These are phyloP conservation scores for Colletotrichum sp. DNA, from an alignment of 2,329 filamentous ascomycete species.

Conservation along the genomic window DNA sequence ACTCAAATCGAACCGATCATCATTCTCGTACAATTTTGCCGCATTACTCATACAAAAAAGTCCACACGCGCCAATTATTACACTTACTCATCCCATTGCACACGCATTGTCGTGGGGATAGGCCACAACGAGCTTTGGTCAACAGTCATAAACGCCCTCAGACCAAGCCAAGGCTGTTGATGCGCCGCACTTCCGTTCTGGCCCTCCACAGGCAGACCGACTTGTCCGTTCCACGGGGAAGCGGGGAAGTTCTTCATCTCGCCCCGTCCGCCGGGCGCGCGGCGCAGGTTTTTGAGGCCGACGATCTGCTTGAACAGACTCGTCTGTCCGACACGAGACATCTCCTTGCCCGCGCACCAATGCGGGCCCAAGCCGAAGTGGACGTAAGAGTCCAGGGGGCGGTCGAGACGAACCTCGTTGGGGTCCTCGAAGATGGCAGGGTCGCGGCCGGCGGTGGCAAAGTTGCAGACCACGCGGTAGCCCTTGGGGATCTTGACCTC, in stretches of 20 bases:
- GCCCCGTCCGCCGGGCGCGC: slow-evolving; percentile 26
- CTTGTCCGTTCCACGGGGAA: slow-evolving; percentile 24
- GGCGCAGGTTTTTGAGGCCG: slow-evolving; percentile 26
- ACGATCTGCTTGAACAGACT: slow-evolving; percentile 28
- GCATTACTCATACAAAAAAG: background rate
- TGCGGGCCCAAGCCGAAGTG: slow-evolving; percentile 58
- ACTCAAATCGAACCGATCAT: background rate
- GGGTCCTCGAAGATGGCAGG: slow-evolving; percentile 54
- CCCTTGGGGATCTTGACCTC: slow-evolving; percentile 33
- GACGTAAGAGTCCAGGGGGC: slow-evolving; percentile 55
- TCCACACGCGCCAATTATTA: background rate
- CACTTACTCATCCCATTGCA: slow-evolving; percentile 25
- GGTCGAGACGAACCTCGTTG: slow-evolving; percentile 52
- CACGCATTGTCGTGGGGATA: slow-evolving; percentile 26
- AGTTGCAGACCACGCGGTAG: slow-evolving; percentile 56
- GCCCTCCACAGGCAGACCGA: slow-evolving; percentile 5
- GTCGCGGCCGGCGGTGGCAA: slow-evolving; percentile 53
- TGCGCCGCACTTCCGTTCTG: slow-evolving; percentile 1
- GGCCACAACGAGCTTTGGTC: slow-evolving; percentile 29
- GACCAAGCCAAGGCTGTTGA: slow-evolving; percentile 22
- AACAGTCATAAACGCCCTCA: slow-evolving; percentile 27
- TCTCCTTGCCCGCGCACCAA: slow-evolving; percentile 40
- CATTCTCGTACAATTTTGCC: background rate
- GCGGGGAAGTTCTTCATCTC: slow-evolving; percentile 26
- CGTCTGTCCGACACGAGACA: slow-evolving; percentile 31